Evolutionary conservation across 1,284 basidiomycete genomes (phyloP).

Genomic region (Austroboletus niveus): DNA sequence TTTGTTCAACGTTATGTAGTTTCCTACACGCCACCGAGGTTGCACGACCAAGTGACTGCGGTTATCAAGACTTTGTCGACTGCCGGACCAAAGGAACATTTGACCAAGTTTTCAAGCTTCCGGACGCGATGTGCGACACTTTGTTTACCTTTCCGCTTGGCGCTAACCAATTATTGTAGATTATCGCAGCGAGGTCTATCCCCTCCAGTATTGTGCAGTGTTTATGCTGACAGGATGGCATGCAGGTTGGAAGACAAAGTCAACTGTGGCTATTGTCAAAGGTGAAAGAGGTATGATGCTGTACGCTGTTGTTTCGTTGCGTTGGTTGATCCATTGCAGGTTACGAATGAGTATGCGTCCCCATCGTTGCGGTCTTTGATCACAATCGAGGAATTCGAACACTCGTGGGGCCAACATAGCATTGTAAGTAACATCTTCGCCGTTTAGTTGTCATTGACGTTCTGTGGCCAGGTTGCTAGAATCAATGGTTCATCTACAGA

Average conservation of each 20-base stretch:
- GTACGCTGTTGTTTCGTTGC: not conserved
- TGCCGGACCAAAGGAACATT: slow-evolving; percentile 64
- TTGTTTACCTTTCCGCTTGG: slow-evolving; percentile 22
- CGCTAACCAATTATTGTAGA: slow-evolving; percentile 44
- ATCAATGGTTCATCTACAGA: slow-evolving; percentile 66
- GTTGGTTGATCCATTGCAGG: slow-evolving; percentile 41
- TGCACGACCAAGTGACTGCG: slow-evolving; percentile 53
- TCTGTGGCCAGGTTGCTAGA: slow-evolving; percentile 54
- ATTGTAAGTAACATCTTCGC: slow-evolving; percentile 54
- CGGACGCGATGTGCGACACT: slow-evolving; percentile 59
- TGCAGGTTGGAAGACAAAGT: slow-evolving; percentile 73
- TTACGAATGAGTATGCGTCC: slow-evolving; percentile 61
- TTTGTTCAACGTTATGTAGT: slow-evolving; percentile 33
- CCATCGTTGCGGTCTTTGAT: slow-evolving; percentile 56
- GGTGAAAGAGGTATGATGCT: slow-evolving; percentile 58
- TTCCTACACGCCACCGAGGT: slow-evolving; percentile 57
- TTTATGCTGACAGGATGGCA: slow-evolving; percentile 8
- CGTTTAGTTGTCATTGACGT: not conserved
- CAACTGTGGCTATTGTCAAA: slow-evolving; percentile 82
- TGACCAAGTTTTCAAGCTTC: slow-evolving; percentile 75
- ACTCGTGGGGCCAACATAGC: slow-evolving; percentile 91
- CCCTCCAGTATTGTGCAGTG: slow-evolving; percentile 12
- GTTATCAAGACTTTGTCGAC: slow-evolving; percentile 67
- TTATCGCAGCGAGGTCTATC: slow-evolving; percentile 71
- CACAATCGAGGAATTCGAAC: slow-evolving; percentile 76